Conservation (phyloP, 2,329 filamentous ascomycete species). For the Bipolaris cookei region DNA sequence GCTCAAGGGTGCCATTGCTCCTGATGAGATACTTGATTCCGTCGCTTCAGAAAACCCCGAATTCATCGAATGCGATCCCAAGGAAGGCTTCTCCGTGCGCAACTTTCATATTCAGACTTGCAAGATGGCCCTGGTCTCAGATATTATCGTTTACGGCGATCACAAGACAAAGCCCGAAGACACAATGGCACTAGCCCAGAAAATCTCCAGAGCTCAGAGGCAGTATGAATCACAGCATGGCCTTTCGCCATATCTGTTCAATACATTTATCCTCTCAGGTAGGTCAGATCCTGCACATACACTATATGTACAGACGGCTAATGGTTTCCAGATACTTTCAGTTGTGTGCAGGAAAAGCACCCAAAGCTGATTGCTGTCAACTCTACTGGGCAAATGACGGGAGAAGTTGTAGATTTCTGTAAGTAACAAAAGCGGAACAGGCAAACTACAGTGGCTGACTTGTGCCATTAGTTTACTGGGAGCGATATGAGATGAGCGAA, state of each 20-base stretch:
- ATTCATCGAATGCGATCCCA: constrained; percentile 85
- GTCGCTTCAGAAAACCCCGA: constrained; percentile 57
- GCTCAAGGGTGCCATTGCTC: constrained; percentile 84
- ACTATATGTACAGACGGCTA: constrained; percentile 6
- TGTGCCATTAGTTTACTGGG: constrained; percentile 68
- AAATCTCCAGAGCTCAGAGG: constrained; percentile 76
- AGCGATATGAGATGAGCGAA: constrained; percentile 87
- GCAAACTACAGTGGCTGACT: neutral
- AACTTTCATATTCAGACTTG: constrained; percentile 97
- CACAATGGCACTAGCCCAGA: constrained; percentile 67
- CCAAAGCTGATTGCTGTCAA: constrained; percentile 77
- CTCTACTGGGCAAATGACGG: constrained; percentile 72
- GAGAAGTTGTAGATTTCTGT: constrained; percentile 84
- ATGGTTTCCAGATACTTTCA: constrained; percentile 35
- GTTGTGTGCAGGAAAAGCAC: constrained; percentile 70
- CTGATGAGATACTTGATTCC: constrained; percentile 75
- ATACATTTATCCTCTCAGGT: constrained; percentile 79
- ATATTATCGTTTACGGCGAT: constrained; percentile 91
- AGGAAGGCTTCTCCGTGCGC: constrained; percentile 89
- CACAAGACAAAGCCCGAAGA: constrained; percentile 66
- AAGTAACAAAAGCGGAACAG: constrained; percentile 32
- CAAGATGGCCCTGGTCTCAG: constrained; percentile 85
- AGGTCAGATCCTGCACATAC: constrained; percentile 26
- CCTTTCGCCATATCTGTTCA: constrained; percentile 67
- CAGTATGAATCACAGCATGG: constrained; percentile 71